Conservation (phyloP, 805 yeast genomes). For the Tetrapisispora taiwanensis region DNA sequence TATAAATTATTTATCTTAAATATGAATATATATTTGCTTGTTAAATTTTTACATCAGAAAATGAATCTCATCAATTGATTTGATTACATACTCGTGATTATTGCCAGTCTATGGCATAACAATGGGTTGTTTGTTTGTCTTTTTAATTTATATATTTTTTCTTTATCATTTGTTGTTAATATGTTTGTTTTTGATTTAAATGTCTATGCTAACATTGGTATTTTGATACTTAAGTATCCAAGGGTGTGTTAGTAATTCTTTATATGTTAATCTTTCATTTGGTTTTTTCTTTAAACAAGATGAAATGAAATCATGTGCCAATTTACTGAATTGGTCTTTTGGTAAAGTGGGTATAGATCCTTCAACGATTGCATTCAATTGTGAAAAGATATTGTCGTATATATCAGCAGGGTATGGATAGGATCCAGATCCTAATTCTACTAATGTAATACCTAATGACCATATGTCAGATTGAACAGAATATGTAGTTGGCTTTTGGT, state of each 20-base stretch:
- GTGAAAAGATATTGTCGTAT: slow-evolving; percentile 80
- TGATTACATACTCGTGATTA: too few relatives aligned
- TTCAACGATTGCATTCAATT: slow-evolving; percentile 88
- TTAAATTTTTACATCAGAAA: too few relatives aligned
- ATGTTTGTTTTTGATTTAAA: too few relatives aligned
- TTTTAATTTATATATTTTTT: too few relatives aligned
- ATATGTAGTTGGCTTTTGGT: slow-evolving; percentile 69
- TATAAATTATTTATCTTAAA: too few relatives aligned
- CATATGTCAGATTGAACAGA: slow-evolving; percentile 92
- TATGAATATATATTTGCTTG: too few relatives aligned
- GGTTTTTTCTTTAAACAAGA: slow-evolving; percentile 76
- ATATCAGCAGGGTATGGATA: slow-evolving; percentile 96
- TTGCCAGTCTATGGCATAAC: too few relatives aligned
- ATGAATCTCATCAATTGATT: too few relatives aligned
- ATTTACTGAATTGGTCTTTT: slow-evolving; percentile 47
- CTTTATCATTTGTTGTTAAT: too few relatives aligned
- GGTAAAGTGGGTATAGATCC: slow-evolving; percentile 85
- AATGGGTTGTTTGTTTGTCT: too few relatives aligned
- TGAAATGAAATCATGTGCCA: slow-evolving; percentile 73
- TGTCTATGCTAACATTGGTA: slow-evolving; percentile 30
- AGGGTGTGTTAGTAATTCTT: slow-evolving; percentile 64
- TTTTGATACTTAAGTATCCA: slow-evolving; percentile 58
- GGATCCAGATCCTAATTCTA: slow-evolving; percentile 82
- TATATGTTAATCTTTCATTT: slow-evolving; percentile 68
- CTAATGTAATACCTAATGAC: slow-evolving; percentile 79